Percentiles rank a stretch among this genome's conserved stretches.
These are phyloP conservation scores for Millerozyma acaciae DNA, from an alignment of 805 yeast species.

Conservation along the genomic window DNA sequence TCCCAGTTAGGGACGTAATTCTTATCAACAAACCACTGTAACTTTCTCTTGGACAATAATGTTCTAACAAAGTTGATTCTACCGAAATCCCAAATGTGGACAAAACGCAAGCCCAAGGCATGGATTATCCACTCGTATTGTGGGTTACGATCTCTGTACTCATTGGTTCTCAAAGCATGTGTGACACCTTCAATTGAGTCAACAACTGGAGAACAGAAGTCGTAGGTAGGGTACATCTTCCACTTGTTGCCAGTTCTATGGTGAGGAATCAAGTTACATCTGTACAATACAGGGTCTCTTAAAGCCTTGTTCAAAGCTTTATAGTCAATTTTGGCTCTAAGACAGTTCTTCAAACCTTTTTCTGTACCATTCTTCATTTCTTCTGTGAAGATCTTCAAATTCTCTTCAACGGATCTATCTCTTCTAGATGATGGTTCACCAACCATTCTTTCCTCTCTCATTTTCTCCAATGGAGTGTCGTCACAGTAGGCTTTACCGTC, in stretches of 20 bases:
- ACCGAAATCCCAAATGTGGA: constrained; percentile 96
- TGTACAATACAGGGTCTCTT: constrained; percentile 97
- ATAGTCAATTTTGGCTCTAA: constrained; percentile 95
- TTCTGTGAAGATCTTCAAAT: constrained; percentile 75
- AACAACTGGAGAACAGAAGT: constrained; percentile 96
- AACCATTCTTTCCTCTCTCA: constrained; percentile 99
- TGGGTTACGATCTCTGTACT: constrained; percentile 97
- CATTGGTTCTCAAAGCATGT: constrained; percentile 96
- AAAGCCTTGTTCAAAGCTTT: constrained; percentile 88
- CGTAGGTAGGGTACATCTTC: constrained; percentile 98
- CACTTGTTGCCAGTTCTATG: constrained; percentile 91
- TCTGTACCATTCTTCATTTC: constrained; percentile 95
- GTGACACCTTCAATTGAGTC: constrained; percentile 97
- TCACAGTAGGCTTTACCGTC: constrained; percentile 97
- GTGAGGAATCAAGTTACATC: constrained; percentile 96
- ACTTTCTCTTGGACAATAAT: constrained; percentile 90
- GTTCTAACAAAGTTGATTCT: constrained; percentile 97
- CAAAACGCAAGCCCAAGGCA: constrained; percentile 80
- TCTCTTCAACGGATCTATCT: constrained; percentile 90
- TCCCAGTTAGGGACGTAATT: constrained; percentile 90
- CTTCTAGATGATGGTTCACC: constrained; percentile 92
- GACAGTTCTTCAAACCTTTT: constrained; percentile 85
- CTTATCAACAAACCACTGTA: constrained; percentile 98
- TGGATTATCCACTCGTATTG: constrained; percentile 96
- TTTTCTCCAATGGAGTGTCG: constrained; percentile 87